Evolutionary conservation across 2,329 filamentous ascomycete species (phyloP), one percentile per base, ranked within the genome.

Genomic region (Neofusicoccum parvum): DNA sequence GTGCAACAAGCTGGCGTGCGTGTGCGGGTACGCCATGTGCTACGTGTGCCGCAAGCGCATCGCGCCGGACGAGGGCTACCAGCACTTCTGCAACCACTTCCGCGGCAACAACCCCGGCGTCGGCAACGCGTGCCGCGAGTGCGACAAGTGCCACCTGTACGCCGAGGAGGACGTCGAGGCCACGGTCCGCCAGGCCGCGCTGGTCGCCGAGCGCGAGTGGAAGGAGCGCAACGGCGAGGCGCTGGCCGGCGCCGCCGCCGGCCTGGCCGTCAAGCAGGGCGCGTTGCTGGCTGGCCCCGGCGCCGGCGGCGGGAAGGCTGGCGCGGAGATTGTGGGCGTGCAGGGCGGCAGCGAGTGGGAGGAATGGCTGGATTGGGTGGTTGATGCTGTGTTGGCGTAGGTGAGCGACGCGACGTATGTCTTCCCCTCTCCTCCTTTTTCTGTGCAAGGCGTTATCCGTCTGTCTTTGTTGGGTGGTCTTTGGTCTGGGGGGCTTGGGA

Each of bases 21-120:
- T 93, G 15, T 99, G 95, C 78, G 95, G 95, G 9, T 98, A 98
- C 80, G 90, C 91, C 71, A 98, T 98, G 94, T 99, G 95, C 77
- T 99, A 99, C 74, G 88, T 98, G 53, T 99, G 95, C 78, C 91
- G 95, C 46, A 74, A 78, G 48, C 79, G 81, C n/a, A 79, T 85
- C 17, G 81, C 86, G 58, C 79, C 48, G n/a, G 67, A 80, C 2
- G 90, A 94, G 75, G 94, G 94, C 0, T 98, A 99, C 77, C 85
- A 88, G 45, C 95, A 99, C 78, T 99, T 97, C 74, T 99, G 95
- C 76, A 91, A 97, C 75, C 95, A 98, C 79, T 98, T 98, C 76
- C 86, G 95, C 9, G 90, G 92, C 10, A 41, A 23, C 23, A 86
- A 91, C 67, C 92, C 90, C 0, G 92, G 94, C 56, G 43, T 48